Conservation (phyloP, 768 basidiomycete species). For the Termitomyces sp. region DNA sequence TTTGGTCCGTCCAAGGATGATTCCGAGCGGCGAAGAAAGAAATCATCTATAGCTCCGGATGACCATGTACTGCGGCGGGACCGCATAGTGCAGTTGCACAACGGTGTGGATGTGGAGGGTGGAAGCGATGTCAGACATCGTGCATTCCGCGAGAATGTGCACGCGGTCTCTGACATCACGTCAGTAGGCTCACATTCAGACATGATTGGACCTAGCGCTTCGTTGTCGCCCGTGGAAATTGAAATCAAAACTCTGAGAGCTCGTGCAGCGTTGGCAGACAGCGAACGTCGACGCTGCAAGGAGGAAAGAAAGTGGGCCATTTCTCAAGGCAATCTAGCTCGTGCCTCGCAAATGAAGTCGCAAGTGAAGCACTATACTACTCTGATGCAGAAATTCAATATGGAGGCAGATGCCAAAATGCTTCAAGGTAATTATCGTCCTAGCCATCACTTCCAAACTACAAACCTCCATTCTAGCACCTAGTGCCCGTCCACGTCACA, state of each 20-base stretch:
- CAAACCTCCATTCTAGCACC: conserved; percentile 9
- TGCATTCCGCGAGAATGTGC: conserved; percentile 17
- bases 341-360: conserved; percentile 78
- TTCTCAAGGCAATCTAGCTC: conserved; percentile 68
- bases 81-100: conserved; percentile 42
- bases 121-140: conserved; percentile 23
- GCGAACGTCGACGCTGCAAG: conserved; percentile 74
- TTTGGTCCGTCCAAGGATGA: conserved; percentile 43
- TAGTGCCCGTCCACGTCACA: conserved; percentile 12
- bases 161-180: conserved; percentile 48
- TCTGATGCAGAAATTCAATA: conserved; percentile 74
- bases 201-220: conserved; percentile 49
- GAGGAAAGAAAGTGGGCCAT: conserved; percentile 87
- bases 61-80: conserved; percentile 22
- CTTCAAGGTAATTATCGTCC: conserved; percentile 47
- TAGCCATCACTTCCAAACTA: not conserved
- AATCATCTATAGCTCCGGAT: conserved; percentile 13
- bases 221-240: conserved; percentile 62
- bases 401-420: conserved; percentile 67
- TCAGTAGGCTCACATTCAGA: conserved; percentile 71
- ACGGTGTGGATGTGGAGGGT: conserved; percentile 33
- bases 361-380: conserved; percentile 78
- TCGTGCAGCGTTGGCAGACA: conserved; percentile 76
- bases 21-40: conserved; percentile 28
- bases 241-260: conserved; percentile 73